These are phyloP conservation scores for Nannochloropsis granulata DNA, from an alignment of 108 stramenopile genomes.

Conservation along the genomic window DNA sequence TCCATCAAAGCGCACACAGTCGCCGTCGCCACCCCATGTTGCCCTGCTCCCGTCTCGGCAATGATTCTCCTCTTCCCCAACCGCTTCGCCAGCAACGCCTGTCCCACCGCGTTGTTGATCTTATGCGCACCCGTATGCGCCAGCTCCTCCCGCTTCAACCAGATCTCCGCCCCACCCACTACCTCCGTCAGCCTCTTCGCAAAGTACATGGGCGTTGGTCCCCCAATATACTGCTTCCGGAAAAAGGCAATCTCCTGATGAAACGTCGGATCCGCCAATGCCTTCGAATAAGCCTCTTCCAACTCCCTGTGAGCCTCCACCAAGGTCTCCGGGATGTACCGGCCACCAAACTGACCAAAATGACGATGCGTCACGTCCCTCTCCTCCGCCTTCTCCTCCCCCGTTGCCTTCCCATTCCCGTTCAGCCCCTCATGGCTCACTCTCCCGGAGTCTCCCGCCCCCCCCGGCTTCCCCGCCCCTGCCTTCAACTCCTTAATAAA, in stretches of 20 bases:
- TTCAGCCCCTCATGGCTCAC: background rate
- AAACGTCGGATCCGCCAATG: slow-evolving; percentile 74
- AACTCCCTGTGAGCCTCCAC: slow-evolving; percentile 87
- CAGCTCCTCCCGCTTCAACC: slow-evolving; percentile 90
- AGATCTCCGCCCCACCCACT: slow-evolving; percentile 74
- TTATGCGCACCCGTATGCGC: slow-evolving; percentile 94
- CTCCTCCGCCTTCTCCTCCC: background rate
- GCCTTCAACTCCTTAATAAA: background rate
- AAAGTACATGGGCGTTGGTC: slow-evolving; percentile 82
- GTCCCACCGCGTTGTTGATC: slow-evolving; percentile 95
- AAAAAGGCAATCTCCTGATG: slow-evolving; percentile 74
- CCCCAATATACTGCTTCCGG: slow-evolving; percentile 75
- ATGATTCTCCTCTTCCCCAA: slow-evolving; percentile 90
- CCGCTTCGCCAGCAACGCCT: slow-evolving; percentile 79
- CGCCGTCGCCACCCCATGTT: slow-evolving; percentile 95
- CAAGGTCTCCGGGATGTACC: slow-evolving; percentile 93
- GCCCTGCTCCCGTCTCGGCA: slow-evolving; percentile 92
- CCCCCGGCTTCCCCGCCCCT: background rate
- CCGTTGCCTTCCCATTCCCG: background rate
- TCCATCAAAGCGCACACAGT: slow-evolving; percentile 87
- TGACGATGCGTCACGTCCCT: slow-evolving; percentile 21
- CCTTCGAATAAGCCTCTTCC: slow-evolving; percentile 61
- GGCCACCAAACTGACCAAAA: slow-evolving; percentile 90
- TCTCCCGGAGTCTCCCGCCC: background rate
- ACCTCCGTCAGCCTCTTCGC: slow-evolving; percentile 72